A percentile compares a stretch with the other conserved stretches of the same genome.
Evolutionary conservation across 495 filamentous ascomycete species (phyloP).

Genomic region (Thermochaetoides thermophila): DNA sequence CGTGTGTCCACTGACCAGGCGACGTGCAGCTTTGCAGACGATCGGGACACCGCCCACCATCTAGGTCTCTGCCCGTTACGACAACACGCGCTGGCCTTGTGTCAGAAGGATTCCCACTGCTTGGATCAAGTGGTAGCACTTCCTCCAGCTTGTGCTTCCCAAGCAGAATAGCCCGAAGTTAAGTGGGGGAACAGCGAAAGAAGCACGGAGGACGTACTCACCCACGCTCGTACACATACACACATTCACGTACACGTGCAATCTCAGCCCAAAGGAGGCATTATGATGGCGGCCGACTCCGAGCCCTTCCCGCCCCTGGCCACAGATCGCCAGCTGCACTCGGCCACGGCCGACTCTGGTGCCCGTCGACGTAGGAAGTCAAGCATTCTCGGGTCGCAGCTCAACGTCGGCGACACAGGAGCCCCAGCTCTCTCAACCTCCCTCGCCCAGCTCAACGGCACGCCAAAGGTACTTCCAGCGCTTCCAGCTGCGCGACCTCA

Average conservation of each 20-base stretch:
- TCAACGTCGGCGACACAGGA: slow-evolving; percentile 34
- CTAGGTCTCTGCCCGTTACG: too few species aligned
- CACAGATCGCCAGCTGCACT: slow-evolving; percentile 23
- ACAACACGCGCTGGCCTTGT: too few species aligned
- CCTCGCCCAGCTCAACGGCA: slow-evolving; percentile 21
- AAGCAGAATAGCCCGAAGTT: neutral
- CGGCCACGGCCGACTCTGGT: slow-evolving; percentile 9
- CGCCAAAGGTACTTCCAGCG: slow-evolving; percentile 10
- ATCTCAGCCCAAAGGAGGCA: too few species aligned
- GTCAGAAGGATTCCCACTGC: too few species aligned
- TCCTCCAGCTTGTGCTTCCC: neutral
- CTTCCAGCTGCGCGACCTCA: too few species aligned
- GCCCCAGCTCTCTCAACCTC: slow-evolving; percentile 30
- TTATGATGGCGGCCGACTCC: slow-evolving; percentile 9
- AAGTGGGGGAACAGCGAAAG: neutral
- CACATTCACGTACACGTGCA: too few species aligned
- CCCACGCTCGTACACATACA: neutral
- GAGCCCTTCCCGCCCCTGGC: slow-evolving; percentile 35
- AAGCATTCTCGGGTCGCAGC: slow-evolving; percentile 27
- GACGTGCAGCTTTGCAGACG: too few species aligned
- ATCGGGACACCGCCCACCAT: too few species aligned
- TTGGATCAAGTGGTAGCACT: too few species aligned
- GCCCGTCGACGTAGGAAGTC: slow-evolving; percentile 34
- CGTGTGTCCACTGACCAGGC: too few species aligned
- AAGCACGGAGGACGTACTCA: neutral